These are phyloP conservation scores for Orbilia ellipsospora DNA, from an alignment of 2,329 filamentous ascomycete species.

Conservation along the genomic window DNA sequence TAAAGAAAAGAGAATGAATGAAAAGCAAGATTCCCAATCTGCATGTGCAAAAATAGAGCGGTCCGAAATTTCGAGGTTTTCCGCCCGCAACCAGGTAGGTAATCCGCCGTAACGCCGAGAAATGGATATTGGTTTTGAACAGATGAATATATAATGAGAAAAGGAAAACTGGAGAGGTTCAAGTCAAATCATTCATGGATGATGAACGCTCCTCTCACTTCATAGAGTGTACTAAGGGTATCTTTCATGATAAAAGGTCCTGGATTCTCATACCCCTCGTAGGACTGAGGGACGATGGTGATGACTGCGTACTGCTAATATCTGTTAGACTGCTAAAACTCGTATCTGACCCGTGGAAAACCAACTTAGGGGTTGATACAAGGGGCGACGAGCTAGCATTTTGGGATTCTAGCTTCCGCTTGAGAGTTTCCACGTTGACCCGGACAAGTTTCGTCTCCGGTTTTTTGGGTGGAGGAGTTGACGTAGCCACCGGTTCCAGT, in stretches of 20 bases:
- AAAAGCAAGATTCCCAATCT: background rate
- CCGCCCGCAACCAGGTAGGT: background rate
- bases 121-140: slow-evolving; percentile 2
- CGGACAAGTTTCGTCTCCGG: slow-evolving; percentile 21
- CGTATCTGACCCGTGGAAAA: slow-evolving; percentile 49
- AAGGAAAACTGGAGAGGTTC: background rate
- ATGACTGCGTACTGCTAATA: slow-evolving; percentile 24
- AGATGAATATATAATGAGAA: background rate
- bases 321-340: slow-evolving; percentile 49
- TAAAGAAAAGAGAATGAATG: slow-evolving; percentile 4
- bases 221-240: background rate
- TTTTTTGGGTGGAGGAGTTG: slow-evolving; percentile 9
- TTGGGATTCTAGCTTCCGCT: slow-evolving; percentile 19
- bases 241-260: slow-evolving; percentile 26
- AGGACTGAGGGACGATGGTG: slow-evolving; percentile 26
- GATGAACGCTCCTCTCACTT: background rate
- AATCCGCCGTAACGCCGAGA: slow-evolving; percentile 16
- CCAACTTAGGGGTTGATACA: slow-evolving; percentile 24
- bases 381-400: slow-evolving; percentile 12
- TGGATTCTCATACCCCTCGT: slow-evolving; percentile 44
- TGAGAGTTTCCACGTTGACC: slow-evolving; percentile 49
- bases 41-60: background rate
- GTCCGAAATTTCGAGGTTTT: slow-evolving; percentile 1
- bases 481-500: background rate
- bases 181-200: background rate